Percentiles rank a stretch among this genome's conserved stretches.
Evolutionary conservation across 2,329 filamentous ascomycete species (phyloP).

Genomic region (Pleomassaria siparia): DNA sequence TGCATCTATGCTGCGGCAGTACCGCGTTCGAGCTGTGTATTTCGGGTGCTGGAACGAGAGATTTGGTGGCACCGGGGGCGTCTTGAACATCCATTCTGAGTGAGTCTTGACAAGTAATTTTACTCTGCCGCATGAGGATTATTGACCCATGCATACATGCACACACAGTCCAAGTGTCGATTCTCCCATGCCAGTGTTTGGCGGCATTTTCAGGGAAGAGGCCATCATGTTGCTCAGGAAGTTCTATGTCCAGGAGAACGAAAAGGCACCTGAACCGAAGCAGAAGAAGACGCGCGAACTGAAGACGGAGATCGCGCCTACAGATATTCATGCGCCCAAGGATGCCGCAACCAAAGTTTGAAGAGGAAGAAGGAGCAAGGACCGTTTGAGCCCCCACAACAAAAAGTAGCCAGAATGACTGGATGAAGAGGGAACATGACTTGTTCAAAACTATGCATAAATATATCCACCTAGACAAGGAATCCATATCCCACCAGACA

Average conservation of each 20-base stretch:
- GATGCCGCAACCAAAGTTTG: too few species aligned
- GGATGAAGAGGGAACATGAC: too few species aligned
- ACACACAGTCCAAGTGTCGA: slow-evolving; percentile 66
- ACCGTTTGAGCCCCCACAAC: too few species aligned
- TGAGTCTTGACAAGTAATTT: slow-evolving; percentile 33
- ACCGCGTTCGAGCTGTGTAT: slow-evolving; percentile 84
- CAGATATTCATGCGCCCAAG: slow-evolving; percentile 44
- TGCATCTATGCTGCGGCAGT: slow-evolving; percentile 85
- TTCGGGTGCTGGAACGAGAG: slow-evolving; percentile 96
- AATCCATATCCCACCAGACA: too few species aligned
- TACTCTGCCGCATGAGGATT: slow-evolving; percentile 15
- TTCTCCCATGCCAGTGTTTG: slow-evolving; percentile 76
- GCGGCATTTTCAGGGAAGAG: slow-evolving; percentile 86
- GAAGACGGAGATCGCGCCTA: slow-evolving; percentile 59
- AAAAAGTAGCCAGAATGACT: too few species aligned
- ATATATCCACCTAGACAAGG: too few species aligned
- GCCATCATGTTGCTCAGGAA: slow-evolving; percentile 88
- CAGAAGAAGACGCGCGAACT: slow-evolving; percentile 65
- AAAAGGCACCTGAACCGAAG: slow-evolving; percentile 69
- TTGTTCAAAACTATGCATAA: too few species aligned
- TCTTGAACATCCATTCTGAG: slow-evolving; percentile 82
- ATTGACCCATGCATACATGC: neutral
- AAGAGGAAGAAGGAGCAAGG: too few species aligned
- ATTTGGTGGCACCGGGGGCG: slow-evolving; percentile 93
- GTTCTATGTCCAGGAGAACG: slow-evolving; percentile 98